phyloP scores from a whole-genome alignment of 257 asterid species.

The Plectranthus barbatus region DNA sequence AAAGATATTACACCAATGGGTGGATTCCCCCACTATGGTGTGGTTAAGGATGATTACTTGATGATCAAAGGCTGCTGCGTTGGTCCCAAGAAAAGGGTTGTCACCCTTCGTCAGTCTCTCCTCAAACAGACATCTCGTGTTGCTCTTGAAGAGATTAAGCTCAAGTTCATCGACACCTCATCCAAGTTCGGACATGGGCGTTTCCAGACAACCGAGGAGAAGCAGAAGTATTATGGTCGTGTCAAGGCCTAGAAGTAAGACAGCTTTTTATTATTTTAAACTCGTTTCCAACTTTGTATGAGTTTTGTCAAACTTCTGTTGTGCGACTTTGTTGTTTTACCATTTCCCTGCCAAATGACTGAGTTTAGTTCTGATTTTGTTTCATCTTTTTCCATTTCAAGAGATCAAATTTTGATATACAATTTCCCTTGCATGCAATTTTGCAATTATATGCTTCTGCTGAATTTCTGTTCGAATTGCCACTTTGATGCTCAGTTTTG shows the following conservation, averaged over 20 bases:
- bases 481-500: no score
- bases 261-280: background rate
- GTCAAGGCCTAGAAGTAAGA: background rate
- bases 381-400: no score
- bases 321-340: background rate
- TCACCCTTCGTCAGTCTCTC: constrained; percentile 39
- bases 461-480: no score
- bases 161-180: constrained; percentile 20
- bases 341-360: no score
- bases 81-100: constrained; percentile 48
- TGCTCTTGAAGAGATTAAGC: constrained; percentile 50
- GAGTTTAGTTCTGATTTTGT: background rate
- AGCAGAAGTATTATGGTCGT: background rate
- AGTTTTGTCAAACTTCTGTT: background rate
- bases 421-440: no score
- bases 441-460: no score
- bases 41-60: constrained; percentile 44
- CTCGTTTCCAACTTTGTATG: background rate
- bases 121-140: constrained; percentile 41
- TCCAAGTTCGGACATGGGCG: no score
- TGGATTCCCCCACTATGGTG: constrained; percentile 49
- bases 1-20: constrained; percentile 51
- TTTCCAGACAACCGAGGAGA: background rate
- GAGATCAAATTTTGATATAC: no score
- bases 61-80: constrained; percentile 51